Base-by-base conservation (phyloP, 108 stramenopile species). In the Hondaea fermentalgiana region DNA sequence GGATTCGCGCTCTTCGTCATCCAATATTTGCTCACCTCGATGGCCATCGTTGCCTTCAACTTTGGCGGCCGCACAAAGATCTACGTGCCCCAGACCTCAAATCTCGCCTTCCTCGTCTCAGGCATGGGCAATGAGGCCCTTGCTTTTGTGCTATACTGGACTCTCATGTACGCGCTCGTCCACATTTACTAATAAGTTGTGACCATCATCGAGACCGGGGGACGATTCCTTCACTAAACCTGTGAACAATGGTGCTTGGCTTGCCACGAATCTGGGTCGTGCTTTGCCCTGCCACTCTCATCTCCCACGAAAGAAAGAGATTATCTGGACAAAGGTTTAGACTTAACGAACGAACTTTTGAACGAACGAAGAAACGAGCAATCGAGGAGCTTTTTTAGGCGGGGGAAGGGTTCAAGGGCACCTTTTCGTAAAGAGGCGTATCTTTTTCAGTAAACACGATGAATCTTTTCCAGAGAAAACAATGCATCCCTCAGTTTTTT, bases 111-210 rank as follows among this genome's bases (percentile, higher is more conserved):
- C 60, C 29, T 88, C 10, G 43, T 69, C 25, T 19, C 19, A 5
- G 60, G 47, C 44, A 59, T 45, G 0, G 60, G 60, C 47, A n/a
- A 28, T 53, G 60, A 88, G 25, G 88, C 35, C 29, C 88, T 88
- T n/a, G 60, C 88, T 12, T 88, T 69, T 60, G 88, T 88, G 35
- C 88, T 88, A 4, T 88, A 64, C 64, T 88, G 88, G 88, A 88
- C 88, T 14, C 88, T 88, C 42, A 45, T 28, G 60, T 88, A 88
- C 64, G 88, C 88, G 2, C 47, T 88, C 23, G 88, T 88, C 10
- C 60, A 88, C 60, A 88, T 88, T 59, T 88, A 88, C 60, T 88
- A 69, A 44, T 1, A 19, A 59, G 6, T 10, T 28, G 42, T n/a
- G n/a, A n/a, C 19, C 59, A 19, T 23, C n/a, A n/a, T 59, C 19